Base-by-base conservation (phyloP, 2,329 filamentous ascomycete genomes). In the Colletotrichum destructivum region DNA sequence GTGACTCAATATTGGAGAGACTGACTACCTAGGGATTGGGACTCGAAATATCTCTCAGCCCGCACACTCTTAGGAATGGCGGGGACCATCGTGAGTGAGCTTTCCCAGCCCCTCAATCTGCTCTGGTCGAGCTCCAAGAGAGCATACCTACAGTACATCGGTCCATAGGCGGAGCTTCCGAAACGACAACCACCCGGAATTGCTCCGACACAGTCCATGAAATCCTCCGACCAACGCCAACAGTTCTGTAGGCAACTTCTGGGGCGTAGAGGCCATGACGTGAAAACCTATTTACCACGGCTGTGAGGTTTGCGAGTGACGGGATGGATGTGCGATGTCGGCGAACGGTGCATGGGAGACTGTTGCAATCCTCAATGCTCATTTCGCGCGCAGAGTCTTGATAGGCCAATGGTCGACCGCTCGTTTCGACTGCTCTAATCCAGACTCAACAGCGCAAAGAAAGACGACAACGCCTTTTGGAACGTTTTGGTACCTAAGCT, bases 311-410 rank as follows among this genome's bases (percentile, higher is more conserved):
- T 40, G 18, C 46, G 38, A 26, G 47, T 38, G 55, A 56, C 21
- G 42, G 12, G 40, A 35, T 18, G 35, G 40, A 35, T 18, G 23
- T 62, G 68, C 69, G 69, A 71, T 71, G 64, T 69, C 69, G 69
- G 69, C 69, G 57, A 26, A 46, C 11, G 15, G 16, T 40, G 38
- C 56, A 68, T 44, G 51, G 52, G 38, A 57, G 44, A 47, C 31
- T 1, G 44, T 59, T 62, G 51, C 44, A 57, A 9, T 35, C 35
- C 7, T 55, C 35, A 51, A 47, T 52, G 38, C 44, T 59, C 57
- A 57, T 71, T 62, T 67, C 46, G 23, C 47, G 16, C 42, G 16
- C 42, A 56, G 11, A 52, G 51, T 42, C 44, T 35, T 57, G 68
- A 62, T 67, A 62, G 56, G 56, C 51, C 56, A 56, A 35, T 59